These are phyloP conservation scores for Barnettozyma hawaiiensis DNA, from an alignment of 1,139 yeast species.

Conservation along the genomic window DNA sequence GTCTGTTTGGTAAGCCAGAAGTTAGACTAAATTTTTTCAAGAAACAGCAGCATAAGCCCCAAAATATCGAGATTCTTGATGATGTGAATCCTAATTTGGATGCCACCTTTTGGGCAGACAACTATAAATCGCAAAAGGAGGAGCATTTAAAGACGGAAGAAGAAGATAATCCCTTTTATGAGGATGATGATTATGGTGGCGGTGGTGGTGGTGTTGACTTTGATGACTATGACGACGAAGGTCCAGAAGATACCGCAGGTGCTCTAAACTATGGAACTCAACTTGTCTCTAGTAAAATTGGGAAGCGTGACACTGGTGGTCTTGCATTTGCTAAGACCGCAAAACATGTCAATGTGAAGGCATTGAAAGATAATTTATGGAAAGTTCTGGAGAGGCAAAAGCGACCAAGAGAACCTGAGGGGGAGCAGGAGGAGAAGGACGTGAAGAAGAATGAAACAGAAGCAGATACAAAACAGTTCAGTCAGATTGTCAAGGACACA, in stretches of 20 bases:
- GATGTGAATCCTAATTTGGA: conserved; percentile 39
- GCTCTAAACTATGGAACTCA: conserved; percentile 27
- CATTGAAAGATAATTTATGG: conserved; percentile 83
- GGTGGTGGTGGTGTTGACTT: conserved; percentile 41
- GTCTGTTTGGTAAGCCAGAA: conserved; percentile 64
- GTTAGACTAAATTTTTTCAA: conserved; percentile 32
- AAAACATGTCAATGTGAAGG: conserved; percentile 76
- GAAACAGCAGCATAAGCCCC: conserved; percentile 8
- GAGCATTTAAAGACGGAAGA: conserved; percentile 35
- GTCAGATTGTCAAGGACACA: conserved; percentile 44
- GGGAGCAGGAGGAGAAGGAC: no score
- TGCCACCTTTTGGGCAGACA: conserved; percentile 71
- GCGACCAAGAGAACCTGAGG: conserved; percentile 2
- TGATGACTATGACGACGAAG: conserved; percentile 31
- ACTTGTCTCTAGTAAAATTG: conserved; percentile 33
- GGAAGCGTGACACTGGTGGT: conserved; percentile 50
- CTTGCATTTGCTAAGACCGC: conserved; percentile 74
- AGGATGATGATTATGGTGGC: conserved; percentile 24
- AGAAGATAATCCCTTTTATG: conserved; percentile 27
- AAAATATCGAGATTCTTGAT: conserved; percentile 13
- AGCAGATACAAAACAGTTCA: conserved; percentile 32
- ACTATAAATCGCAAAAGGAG: conserved; percentile 52
- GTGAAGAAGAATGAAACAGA: not conserved
- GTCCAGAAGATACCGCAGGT: conserved; percentile 5
- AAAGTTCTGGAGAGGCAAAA: conserved; percentile 37